Evolutionary conservation across 2,329 filamentous ascomycete genomes (phyloP).

Genomic region (Pseudogymnoascus sp.): DNA sequence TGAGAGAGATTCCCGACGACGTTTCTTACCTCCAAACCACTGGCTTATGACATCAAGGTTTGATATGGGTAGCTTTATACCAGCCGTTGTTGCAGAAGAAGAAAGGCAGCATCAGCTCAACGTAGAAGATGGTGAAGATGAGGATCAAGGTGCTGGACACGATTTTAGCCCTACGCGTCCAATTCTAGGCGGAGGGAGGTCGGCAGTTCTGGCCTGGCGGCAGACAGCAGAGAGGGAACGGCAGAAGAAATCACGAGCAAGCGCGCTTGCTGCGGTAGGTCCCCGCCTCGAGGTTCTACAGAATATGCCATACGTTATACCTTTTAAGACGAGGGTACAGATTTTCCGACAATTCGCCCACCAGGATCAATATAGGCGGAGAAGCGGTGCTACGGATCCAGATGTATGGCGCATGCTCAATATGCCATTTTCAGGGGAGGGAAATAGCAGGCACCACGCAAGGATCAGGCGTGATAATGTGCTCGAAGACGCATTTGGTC

Average conservation of each 20-base stretch:
- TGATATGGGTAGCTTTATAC: conserved; percentile 82
- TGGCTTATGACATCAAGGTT: conserved; percentile 91
- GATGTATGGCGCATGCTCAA: conserved; percentile 61
- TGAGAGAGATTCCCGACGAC: conserved; percentile 82
- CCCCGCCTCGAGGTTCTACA: conserved; percentile 85
- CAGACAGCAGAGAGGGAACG: conserved; percentile 59
- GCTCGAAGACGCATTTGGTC: conserved; percentile 77
- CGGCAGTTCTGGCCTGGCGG: conserved; percentile 26
- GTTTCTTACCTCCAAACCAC: conserved; percentile 73
- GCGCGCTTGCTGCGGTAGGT: conserved; percentile 69
- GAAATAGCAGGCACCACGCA: conserved; percentile 59
- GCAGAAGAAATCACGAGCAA: conserved; percentile 58
- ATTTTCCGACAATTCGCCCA: conserved; percentile 92
- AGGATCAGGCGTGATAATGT: conserved; percentile 70
- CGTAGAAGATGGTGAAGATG: conserved; percentile 53
- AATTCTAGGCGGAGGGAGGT: conserved; percentile 31
- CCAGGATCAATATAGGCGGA: conserved; percentile 67
- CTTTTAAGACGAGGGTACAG: conserved; percentile 82
- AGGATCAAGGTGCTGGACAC: conserved; percentile 36
- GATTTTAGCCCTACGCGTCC: conserved; percentile 32
- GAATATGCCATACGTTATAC: conserved; percentile 96
- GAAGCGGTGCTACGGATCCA: conserved; percentile 65
- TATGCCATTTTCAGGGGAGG: conserved; percentile 19
- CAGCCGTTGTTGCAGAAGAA: conserved; percentile 81
- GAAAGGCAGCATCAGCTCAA: conserved; percentile 64